These are phyloP conservation scores for Fusarium citri DNA, from an alignment of 2,329 filamentous ascomycete genomes.

Conservation along the genomic window DNA sequence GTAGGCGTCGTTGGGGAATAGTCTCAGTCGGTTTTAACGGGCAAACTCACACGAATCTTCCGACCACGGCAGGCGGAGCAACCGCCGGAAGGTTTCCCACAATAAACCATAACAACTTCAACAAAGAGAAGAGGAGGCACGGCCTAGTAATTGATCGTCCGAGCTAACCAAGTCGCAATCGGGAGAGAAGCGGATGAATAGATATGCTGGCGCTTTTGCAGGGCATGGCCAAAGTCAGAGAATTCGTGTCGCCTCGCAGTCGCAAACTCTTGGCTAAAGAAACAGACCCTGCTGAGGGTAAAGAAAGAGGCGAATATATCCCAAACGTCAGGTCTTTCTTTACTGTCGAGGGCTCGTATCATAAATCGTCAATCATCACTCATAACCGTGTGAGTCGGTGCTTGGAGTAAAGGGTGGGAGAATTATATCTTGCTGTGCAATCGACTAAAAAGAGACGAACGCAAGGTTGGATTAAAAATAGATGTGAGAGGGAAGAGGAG, in stretches of 20 bases:
- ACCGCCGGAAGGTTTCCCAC: slow-evolving; percentile 67
- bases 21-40: neutral
- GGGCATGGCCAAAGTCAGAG: slow-evolving; percentile 30
- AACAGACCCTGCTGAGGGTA: neutral
- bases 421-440: neutral
- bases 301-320: slow-evolving; percentile 1
- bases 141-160: slow-evolving; percentile 3
- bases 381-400: neutral
- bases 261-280: slow-evolving; percentile 7
- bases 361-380: slow-evolving; percentile 21
- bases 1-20: neutral
- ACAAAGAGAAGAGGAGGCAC: slow-evolving; percentile 1
- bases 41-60: slow-evolving; percentile 64
- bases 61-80: slow-evolving; percentile 67
- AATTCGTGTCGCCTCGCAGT: neutral
- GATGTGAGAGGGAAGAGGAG: slow-evolving; percentile 23
- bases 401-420: neutral
- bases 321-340: neutral
- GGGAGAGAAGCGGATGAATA: slow-evolving; percentile 1
- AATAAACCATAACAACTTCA: slow-evolving; percentile 64
- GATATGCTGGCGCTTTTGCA: slow-evolving; percentile 20
- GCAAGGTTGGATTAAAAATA: slow-evolving; percentile 21
- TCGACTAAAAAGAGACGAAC: neutral
- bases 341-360: slow-evolving; percentile 1
- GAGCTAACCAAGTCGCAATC: slow-evolving; percentile 3